Conservation (phyloP, 2,329 filamentous ascomycete genomes). For the Verticillium nonalfalfae region DNA sequence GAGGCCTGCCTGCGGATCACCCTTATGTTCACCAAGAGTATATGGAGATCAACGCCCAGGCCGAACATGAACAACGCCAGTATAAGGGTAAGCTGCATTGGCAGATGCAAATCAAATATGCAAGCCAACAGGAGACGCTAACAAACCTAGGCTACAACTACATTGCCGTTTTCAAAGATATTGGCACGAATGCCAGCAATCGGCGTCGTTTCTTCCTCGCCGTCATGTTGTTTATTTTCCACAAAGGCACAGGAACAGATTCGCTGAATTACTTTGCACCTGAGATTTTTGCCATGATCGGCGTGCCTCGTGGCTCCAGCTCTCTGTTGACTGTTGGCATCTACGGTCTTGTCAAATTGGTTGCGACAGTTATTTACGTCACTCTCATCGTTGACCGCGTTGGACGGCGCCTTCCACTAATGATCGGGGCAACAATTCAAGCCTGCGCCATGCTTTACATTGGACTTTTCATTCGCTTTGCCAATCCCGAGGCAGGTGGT, state of each 20-base stretch:
- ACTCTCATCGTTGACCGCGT: conserved; percentile 23
- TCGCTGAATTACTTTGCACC: conserved; percentile 32
- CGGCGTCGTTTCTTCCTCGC: conserved; percentile 25
- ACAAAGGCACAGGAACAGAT: conserved; percentile 34
- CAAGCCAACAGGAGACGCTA: too few species aligned
- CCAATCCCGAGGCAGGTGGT: conserved; percentile 17
- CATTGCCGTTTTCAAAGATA: conserved; percentile 24
- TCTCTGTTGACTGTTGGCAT: conserved; percentile 28
- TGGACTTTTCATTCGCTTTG: conserved; percentile 26
- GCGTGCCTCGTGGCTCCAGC: conserved; percentile 21
- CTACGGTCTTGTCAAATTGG: conserved; percentile 18
- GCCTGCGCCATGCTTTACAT: conserved; percentile 19
- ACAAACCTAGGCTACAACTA: conserved; percentile 15
- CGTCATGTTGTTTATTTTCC: conserved; percentile 29
- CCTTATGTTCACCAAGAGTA: conserved; percentile 11
- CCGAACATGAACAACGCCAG: conserved; percentile 6
- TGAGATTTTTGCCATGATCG: conserved; percentile 31
- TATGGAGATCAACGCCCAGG: conserved; percentile 9
- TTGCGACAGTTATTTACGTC: conserved; percentile 16
- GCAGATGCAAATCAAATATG: background rate
- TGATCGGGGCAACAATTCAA: conserved; percentile 16
- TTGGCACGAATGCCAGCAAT: conserved; percentile 20
- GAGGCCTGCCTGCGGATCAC: conserved; percentile 16
- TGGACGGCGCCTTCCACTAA: conserved; percentile 17
- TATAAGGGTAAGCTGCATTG: background rate